phyloP scores from a whole-genome alignment of 2,329 filamentous ascomycete genomes.

The Trichoderma arundinaceum region DNA sequence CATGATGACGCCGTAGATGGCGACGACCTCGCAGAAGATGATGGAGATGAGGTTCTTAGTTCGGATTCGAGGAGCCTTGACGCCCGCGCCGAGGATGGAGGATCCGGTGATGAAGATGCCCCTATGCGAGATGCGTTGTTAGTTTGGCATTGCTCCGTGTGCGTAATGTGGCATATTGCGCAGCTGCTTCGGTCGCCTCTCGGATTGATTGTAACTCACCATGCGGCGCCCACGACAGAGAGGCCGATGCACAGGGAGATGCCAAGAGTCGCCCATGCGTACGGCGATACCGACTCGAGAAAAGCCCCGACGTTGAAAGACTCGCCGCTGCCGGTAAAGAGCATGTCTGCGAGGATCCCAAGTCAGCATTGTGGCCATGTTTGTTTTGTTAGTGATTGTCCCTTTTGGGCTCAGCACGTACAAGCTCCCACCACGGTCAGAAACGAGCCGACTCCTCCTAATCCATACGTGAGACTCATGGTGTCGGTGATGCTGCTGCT shows the following conservation, averaged over 20 bases:
- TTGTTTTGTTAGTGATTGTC: neutral
- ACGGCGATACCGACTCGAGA: slow-evolving; percentile 91
- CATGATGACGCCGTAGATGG: slow-evolving; percentile 99
- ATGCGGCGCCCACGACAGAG: slow-evolving; percentile 96
- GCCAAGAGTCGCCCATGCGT: slow-evolving; percentile 88
- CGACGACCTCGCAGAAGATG: slow-evolving; percentile 99
- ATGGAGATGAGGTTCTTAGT: slow-evolving; percentile 99
- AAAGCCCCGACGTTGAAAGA: slow-evolving; percentile 96
- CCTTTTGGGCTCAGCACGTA: slow-evolving; percentile 53
- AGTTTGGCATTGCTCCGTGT: neutral
- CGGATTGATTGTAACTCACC: slow-evolving; percentile 70
- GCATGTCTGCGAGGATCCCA: slow-evolving; percentile 75
- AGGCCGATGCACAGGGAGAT: slow-evolving; percentile 94
- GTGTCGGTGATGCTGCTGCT: slow-evolving; percentile 39
- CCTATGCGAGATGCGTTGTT: slow-evolving; percentile 58
- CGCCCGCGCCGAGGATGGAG: slow-evolving; percentile 94
- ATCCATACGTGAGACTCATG: slow-evolving; percentile 77
- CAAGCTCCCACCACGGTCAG: slow-evolving; percentile 77
- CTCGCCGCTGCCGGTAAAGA: slow-evolving; percentile 96
- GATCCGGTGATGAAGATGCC: slow-evolving; percentile 99
- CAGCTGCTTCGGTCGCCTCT: neutral
- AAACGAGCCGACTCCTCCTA: slow-evolving; percentile 70
- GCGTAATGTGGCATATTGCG: no score
- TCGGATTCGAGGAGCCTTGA: slow-evolving; percentile 94
- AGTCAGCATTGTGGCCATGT: slow-evolving; percentile 21